These are phyloP conservation scores for Leishmania braziliensis DNA, from an alignment of 208 protist genomes.

Conservation along the genomic window DNA sequence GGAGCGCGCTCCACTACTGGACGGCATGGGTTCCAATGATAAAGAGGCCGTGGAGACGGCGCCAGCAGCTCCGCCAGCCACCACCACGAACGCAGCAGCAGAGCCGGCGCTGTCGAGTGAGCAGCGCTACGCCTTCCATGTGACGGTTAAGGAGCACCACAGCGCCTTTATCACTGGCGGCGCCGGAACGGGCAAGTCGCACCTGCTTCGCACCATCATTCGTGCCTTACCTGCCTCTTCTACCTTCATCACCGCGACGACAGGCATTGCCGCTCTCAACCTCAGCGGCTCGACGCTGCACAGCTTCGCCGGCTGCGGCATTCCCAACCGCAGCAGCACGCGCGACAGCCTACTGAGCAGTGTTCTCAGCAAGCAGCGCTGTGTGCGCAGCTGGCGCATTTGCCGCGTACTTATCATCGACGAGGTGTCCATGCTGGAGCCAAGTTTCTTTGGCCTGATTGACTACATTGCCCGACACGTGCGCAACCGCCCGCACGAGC, in stretches of 20 bases:
- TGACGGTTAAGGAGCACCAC: conserved; percentile 41
- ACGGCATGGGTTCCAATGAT: background rate
- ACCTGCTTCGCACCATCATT: conserved; percentile 81
- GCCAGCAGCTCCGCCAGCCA: background rate
- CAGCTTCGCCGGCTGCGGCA: conserved; percentile 78
- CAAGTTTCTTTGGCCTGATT: conserved; percentile 76
- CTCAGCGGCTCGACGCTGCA: conserved; percentile 88
- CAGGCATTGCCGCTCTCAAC: conserved; percentile 88
- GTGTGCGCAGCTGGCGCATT: conserved; percentile 47
- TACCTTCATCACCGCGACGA: conserved; percentile 87
- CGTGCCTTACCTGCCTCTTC: conserved; percentile 35
- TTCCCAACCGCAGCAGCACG: conserved; percentile 36
- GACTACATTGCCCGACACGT: conserved; percentile 77
- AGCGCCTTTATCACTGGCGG: conserved; percentile 88
- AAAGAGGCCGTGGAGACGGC: background rate
- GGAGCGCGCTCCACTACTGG: background rate
- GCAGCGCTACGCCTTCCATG: conserved; percentile 56
- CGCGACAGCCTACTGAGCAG: conserved; percentile 32
- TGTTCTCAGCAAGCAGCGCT: conserved; percentile 31
- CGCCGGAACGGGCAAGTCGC: conserved; percentile 90
- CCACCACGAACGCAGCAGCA: background rate
- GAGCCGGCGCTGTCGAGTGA: conserved; percentile 49
- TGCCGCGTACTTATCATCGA: conserved; percentile 88
- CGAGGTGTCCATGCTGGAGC: conserved; percentile 92
- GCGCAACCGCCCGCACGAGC: conserved; percentile 44